These are phyloP conservation scores for Pythium apleroticum DNA, from an alignment of 352 stramenopile genomes.

Conservation along the genomic window DNA sequence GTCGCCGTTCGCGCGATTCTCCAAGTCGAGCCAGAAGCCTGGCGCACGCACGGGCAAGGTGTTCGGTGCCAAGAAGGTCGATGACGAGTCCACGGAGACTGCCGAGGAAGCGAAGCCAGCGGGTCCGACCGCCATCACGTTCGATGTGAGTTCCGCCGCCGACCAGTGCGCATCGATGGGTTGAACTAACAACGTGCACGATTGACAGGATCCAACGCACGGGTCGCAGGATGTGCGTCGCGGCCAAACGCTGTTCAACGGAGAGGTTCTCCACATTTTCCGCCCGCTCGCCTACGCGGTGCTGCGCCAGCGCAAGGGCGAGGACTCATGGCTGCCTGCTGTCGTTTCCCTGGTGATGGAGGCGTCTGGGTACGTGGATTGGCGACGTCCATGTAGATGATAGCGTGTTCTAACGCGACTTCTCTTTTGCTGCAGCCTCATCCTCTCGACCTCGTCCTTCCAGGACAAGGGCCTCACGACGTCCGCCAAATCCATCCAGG, in stretches of 20 bases:
- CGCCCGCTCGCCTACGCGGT: slow-evolving; percentile 72
- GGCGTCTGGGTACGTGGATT: slow-evolving; percentile 43
- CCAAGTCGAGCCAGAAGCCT: slow-evolving; percentile 51
- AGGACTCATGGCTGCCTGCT: slow-evolving; percentile 62
- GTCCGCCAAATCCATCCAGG: slow-evolving; percentile 18
- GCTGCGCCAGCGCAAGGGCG: slow-evolving; percentile 52
- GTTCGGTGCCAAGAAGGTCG: slow-evolving; percentile 45
- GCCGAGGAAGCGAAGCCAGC: slow-evolving; percentile 17
- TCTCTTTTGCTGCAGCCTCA: slow-evolving; percentile 34
- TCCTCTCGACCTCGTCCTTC: slow-evolving; percentile 52
- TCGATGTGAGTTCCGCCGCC: slow-evolving; percentile 35
- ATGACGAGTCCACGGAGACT: slow-evolving; percentile 14
- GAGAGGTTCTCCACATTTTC: slow-evolving; percentile 78
- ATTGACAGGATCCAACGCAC: slow-evolving; percentile 50
- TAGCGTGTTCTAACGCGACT: not conserved
- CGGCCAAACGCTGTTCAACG: slow-evolving; percentile 53
- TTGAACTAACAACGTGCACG: not conserved
- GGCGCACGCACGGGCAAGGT: slow-evolving; percentile 70
- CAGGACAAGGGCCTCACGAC: slow-evolving; percentile 30
- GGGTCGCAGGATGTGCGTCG: slow-evolving; percentile 33
- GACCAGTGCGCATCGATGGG: too few relatives aligned
- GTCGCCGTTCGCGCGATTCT: slow-evolving; percentile 62
- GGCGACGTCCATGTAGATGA: not conserved
- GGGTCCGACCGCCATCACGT: slow-evolving; percentile 47
- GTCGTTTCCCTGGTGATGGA: slow-evolving; percentile 62